Percentiles rank a stretch among this genome's conserved stretches.
These are phyloP conservation scores for Cryptosporidium muris DNA, from an alignment of 169 alveolate genomes.

Conservation along the genomic window DNA sequence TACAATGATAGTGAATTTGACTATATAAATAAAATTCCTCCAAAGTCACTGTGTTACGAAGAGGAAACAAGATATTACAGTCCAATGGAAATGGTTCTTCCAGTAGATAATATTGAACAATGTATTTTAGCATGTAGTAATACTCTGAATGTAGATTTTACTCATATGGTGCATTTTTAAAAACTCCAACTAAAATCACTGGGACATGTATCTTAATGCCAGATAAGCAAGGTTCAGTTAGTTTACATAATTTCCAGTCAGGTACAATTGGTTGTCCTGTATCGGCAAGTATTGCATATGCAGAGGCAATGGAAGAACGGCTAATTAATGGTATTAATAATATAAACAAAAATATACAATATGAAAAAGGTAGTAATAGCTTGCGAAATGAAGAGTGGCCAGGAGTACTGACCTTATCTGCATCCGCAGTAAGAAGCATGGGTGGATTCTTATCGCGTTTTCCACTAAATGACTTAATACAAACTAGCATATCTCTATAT, in stretches of 20 bases:
- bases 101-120: constrained; percentile 61
- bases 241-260: constrained; percentile 52
- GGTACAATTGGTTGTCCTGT: constrained; percentile 69
- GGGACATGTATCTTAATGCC: constrained; percentile 69
- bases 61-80: constrained; percentile 67
- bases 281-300: constrained; percentile 69
- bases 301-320: constrained; percentile 67
- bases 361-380: background rate
- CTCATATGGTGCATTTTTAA: constrained; percentile 65
- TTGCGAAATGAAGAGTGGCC: constrained; percentile 42
- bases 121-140: constrained; percentile 63
- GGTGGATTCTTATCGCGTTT: constrained; percentile 61
- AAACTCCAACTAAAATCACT: constrained; percentile 28
- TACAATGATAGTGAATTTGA: background rate
- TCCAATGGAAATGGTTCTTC: constrained; percentile 65
- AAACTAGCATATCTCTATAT: constrained; percentile 59
- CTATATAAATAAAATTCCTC: background rate
- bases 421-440: constrained; percentile 59
- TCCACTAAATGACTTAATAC: constrained; percentile 56
- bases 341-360: constrained; percentile 5
- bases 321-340: constrained; percentile 30
- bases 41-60: constrained; percentile 37
- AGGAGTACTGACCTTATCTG: constrained; percentile 51
- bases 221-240: constrained; percentile 65
- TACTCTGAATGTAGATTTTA: constrained; percentile 59